Evolutionary conservation across 257 asterid species (phyloP), one percentile per base, ranked within the genome.

Genomic region (Petunia axillaris): DNA sequence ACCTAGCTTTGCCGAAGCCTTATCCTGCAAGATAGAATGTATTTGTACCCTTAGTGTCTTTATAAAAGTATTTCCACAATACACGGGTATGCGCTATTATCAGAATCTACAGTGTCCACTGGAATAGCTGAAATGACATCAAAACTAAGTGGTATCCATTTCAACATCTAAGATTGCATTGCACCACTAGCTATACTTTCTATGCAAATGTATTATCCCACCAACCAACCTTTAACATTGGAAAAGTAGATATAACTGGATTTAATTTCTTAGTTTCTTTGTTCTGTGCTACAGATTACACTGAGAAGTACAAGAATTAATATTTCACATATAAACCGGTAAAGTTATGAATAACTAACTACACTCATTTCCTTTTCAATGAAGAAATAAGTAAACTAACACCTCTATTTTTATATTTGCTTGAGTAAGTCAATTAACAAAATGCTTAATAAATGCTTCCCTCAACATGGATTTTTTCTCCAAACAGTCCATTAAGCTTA

Each of bases 11-110:
- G 37, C 70, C 41, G 66, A 14, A 52, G 77, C 82, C 80, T 89
- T 87, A 54, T 86, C 97, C 98, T 93, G 90, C 79, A 79, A 70
- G 73, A 11, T 15, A 48, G 14, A 13, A 63, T 44, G 52, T 39
- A 73, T 39, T 76, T 1, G 64, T 48, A 58, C 67, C 25, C 81
- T 74, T 64, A 41, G n/a, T 41, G 16, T 55, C 54, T 79, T 41
- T 62, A 4, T 54, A 52, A 79, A 43, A 60, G 41, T 55, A 50
- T 63, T 67, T 25, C 39, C 25, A 25, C 64, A 5, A 66, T 40
- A 58, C 46, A 74, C 7, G 53, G 36, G 13, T 14, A 0, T 8
- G 25, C 25, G 25, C 25, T 5, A 44, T 62, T 59, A 58, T 5
- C 54, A 6, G 25, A 44, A 44, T 48, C 25, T 25, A 25, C 25